These are phyloP conservation scores for Davidsoniella australis DNA, from an alignment of 2,329 filamentous ascomycete genomes.

Conservation along the genomic window DNA sequence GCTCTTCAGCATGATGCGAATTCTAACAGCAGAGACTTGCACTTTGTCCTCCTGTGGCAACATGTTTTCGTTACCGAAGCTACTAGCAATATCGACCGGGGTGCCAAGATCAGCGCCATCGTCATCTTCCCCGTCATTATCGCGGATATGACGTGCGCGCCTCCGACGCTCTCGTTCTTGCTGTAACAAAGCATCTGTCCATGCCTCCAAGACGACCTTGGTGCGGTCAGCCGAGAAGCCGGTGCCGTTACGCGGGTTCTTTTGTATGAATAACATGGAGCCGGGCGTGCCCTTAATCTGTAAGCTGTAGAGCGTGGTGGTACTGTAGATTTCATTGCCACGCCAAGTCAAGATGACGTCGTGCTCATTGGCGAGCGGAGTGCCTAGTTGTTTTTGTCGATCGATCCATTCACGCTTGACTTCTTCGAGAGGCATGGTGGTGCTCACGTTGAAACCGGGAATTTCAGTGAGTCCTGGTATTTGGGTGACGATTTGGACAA, in stretches of 20 bases:
- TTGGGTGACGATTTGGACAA: constrained; percentile 27
- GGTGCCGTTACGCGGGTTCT: constrained; percentile 20
- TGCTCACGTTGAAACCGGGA: constrained; percentile 2
- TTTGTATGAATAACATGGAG: constrained; percentile 25
- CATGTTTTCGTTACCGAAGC: too few species aligned
- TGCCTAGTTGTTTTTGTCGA: constrained; percentile 33
- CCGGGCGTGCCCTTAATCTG: constrained; percentile 5
- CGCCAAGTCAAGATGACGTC: constrained; percentile 67
- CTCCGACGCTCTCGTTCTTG: constrained; percentile 27
- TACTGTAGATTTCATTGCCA: constrained; percentile 52
- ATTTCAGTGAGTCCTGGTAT: constrained; percentile 34
- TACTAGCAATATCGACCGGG: too few species aligned
- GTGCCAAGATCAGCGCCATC: neutral
- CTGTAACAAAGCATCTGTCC: constrained; percentile 47
- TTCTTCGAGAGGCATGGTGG: constrained; percentile 8
- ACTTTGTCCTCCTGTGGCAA: constrained; percentile 13
- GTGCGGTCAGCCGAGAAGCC: constrained; percentile 33
- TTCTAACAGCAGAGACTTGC: constrained; percentile 19
- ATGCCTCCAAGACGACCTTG: constrained; percentile 59
- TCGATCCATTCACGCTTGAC: constrained; percentile 54
- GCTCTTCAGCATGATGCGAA: constrained; percentile 38
- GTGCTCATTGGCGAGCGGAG: constrained; percentile 26
- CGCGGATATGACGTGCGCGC: neutral
- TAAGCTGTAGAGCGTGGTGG: constrained; percentile 44
- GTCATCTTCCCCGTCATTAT: neutral